Conservation (phyloP, 1,284 basidiomycete species). For the Microbotryomycetes sp. region DNA sequence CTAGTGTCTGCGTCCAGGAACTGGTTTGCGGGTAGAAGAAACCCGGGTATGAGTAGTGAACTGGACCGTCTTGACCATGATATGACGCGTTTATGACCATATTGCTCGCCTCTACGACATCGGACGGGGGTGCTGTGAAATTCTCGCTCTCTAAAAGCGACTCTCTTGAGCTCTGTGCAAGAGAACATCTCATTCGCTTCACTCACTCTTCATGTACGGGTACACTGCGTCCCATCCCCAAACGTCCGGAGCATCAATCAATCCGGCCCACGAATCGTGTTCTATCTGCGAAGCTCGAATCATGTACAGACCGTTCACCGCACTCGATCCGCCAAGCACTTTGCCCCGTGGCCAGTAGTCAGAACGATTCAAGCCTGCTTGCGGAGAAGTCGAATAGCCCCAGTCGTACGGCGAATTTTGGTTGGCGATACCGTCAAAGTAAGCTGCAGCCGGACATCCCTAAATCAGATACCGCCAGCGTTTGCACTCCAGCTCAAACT, state of each 20-base stretch:
- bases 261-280: slow-evolving; percentile 44
- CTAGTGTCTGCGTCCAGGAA: slow-evolving; percentile 32
- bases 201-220: slow-evolving; percentile 47
- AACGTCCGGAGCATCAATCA: slow-evolving; percentile 35
- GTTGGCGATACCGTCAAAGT: slow-evolving; percentile 10
- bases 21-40: slow-evolving; percentile 27
- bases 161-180: slow-evolving; percentile 40
- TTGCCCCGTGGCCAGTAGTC: slow-evolving; percentile 35
- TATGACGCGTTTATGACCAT: slow-evolving; percentile 42
- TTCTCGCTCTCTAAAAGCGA: slow-evolving; percentile 39
- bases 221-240: slow-evolving; percentile 56
- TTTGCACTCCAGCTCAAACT: no score
- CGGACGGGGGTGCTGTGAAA: slow-evolving; percentile 43
- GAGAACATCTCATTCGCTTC: background rate
- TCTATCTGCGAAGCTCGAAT: slow-evolving; percentile 40
- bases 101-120: slow-evolving; percentile 36
- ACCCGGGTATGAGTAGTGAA: slow-evolving; percentile 37
- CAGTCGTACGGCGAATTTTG: slow-evolving; percentile 53
- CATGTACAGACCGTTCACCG: slow-evolving; percentile 54
- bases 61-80: slow-evolving; percentile 48
- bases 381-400: slow-evolving; percentile 52
- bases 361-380: slow-evolving; percentile 43
- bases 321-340: slow-evolving; percentile 30
- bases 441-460: slow-evolving; percentile 4
- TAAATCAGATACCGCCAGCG: background rate